A percentile compares a stretch with the other conserved stretches of the same genome.
phyloP scores from a whole-genome alignment of 441 rosid genomes.

The Brassica balearica region DNA sequence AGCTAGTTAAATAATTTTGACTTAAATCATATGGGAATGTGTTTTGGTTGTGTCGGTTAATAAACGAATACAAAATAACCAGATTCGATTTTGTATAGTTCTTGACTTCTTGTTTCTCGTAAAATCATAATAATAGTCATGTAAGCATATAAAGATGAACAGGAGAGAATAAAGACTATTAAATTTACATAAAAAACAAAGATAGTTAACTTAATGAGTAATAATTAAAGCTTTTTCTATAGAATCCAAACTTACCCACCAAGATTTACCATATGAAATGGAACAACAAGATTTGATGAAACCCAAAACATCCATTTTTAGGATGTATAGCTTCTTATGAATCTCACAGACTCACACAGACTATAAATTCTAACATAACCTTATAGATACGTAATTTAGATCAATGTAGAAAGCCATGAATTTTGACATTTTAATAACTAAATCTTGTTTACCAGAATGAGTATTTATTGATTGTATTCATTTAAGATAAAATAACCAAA shows the following conservation, averaged over 20 bases:
- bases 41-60: slow-evolving; percentile 14
- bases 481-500: not conserved
- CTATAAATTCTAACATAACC: not conserved
- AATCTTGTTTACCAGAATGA: not conserved
- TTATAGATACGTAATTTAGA: not conserved
- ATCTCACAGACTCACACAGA: not conserved
- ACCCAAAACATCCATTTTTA: slow-evolving; percentile 7
- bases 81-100: slow-evolving; percentile 12
- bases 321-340: not conserved
- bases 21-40: not conserved
- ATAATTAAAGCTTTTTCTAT: not conserved
- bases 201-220: not conserved
- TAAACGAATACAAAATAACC: slow-evolving; percentile 2
- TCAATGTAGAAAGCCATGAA: slow-evolving; percentile 2
- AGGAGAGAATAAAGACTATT: not conserved
- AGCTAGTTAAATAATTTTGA: slow-evolving; percentile 8
- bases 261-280: not conserved
- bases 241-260: not conserved
- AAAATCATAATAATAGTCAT: not conserved
- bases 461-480: not conserved
- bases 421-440: not conserved
- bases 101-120: not conserved
- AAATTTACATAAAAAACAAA: not conserved
- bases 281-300: not conserved
- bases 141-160: not conserved